Conservation (phyloP, 2,329 filamentous ascomycete species). For the Talaromyces amestolkiae region DNA sequence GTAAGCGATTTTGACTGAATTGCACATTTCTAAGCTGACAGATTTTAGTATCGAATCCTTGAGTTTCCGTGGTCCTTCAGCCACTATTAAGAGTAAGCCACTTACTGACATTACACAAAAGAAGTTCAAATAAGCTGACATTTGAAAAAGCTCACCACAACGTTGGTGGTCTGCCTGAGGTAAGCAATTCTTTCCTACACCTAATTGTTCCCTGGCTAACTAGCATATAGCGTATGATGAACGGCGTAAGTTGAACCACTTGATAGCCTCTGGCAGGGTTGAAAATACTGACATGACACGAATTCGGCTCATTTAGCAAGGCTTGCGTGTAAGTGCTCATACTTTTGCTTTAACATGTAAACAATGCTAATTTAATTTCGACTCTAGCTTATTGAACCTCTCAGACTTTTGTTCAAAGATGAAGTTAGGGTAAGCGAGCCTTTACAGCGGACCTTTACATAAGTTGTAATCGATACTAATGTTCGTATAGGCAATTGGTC, state of each 20-base stretch:
- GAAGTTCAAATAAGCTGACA: background rate
- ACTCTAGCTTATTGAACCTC: constrained; percentile 64
- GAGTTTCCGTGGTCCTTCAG: constrained; percentile 69
- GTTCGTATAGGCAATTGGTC: constrained; percentile 58
- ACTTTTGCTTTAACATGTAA: background rate
- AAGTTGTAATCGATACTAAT: background rate
- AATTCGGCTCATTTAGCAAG: background rate
- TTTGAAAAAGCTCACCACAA: constrained; percentile 38
- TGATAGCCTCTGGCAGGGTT: background rate
- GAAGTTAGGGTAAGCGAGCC: constrained; percentile 42
- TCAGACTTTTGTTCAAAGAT: constrained; percentile 79
- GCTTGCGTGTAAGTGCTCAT: background rate
- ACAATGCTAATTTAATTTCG: background rate
- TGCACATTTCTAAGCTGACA: background rate
- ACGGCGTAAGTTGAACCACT: constrained; percentile 30
- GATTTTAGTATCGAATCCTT: constrained; percentile 60
- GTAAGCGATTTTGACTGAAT: background rate
- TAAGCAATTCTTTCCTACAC: background rate
- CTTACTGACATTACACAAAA: constrained; percentile 38
- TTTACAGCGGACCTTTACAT: too few species aligned
- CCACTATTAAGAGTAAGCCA: constrained; percentile 64
- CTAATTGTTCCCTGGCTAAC: constrained; percentile 17
- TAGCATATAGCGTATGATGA: constrained; percentile 47
- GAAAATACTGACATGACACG: constrained; percentile 7
- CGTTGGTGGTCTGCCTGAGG: constrained; percentile 64